Conservation (phyloP, 106 monocot genomes). For the Chionographis japonica region DNA sequence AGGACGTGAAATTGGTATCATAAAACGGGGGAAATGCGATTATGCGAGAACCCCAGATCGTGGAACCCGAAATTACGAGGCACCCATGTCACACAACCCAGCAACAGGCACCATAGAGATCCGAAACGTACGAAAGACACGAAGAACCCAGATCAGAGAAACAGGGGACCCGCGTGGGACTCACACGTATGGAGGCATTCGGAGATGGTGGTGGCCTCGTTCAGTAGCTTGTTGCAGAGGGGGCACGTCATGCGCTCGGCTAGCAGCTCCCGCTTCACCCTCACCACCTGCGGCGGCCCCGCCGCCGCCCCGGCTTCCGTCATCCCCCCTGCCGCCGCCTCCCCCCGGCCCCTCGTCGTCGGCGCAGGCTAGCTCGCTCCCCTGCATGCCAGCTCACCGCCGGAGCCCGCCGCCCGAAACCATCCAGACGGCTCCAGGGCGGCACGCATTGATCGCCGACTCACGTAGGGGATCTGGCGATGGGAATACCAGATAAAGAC, state of each 20-base stretch:
- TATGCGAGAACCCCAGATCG: background rate
- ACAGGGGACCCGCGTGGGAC: slow-evolving; percentile 13
- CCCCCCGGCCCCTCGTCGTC: background rate
- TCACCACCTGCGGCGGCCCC: slow-evolving; percentile 29
- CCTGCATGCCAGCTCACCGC: no score
- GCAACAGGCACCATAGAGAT: no score
- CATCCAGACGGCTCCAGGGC: no score
- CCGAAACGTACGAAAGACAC: no score
- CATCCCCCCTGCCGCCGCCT: no score
- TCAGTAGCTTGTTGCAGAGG: slow-evolving; percentile 65
- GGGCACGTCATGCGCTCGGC: slow-evolving; percentile 76
- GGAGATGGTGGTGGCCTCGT: slow-evolving; percentile 81
- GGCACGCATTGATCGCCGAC: no score
- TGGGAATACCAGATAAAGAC: no score
- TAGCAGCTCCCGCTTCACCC: slow-evolving; percentile 44
- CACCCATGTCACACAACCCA: no score
- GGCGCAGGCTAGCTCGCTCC: no score
- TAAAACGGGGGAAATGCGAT: background rate
- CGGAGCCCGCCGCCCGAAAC: no score
- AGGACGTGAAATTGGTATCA: background rate
- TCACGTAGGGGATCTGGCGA: no score
- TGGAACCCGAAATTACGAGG: background rate
- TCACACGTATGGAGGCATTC: slow-evolving; percentile 92
- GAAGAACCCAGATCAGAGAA: slow-evolving; percentile 6
- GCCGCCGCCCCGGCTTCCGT: background rate